Base-by-base conservation (phyloP, 116 monocot species). In the Dioscorea cayenensis region DNA sequence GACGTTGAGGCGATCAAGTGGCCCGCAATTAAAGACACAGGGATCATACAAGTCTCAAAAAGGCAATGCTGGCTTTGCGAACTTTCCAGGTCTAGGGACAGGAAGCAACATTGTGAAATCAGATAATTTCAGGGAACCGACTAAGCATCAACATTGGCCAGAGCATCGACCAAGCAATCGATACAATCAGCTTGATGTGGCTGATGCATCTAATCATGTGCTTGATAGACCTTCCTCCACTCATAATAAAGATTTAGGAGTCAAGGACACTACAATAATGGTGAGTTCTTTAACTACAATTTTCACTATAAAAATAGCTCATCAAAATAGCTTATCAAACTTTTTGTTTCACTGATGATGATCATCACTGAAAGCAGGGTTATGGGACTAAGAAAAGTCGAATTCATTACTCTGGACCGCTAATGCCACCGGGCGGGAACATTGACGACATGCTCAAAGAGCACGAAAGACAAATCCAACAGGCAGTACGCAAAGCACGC, bases 371-470 rank as follows among this genome's bases (percentile, higher is more conserved):
- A 67, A 51, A 16, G 23, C 77, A 76, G 90, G 74, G 38, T 59
- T 79, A 73, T n/a, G 86, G 73, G 60, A 37, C 59, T 2, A 86
- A 80, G 75, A 90, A 81, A 52, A 85, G 70, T 76, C 84, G 84
- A 68, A 88, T 91, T 28, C 88, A 95, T 71, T 91, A 86, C 76
- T 95, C 91, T 4, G 91, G 95, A 16, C 91, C 89, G 10, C 69
- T 95, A 68, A 81, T 89, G 86, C 84, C 95, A 10, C 83, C 76
- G 5, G 84, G 89, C 3, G 89, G 82, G 20, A 91, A 95, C 71
- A 72, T 95, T 3, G 95, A 91, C 22, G 95, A 95, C 55, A 83
- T 91, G 91, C 88, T 95, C 63, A 91, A 86, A 65, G 91, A 91
- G 80, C 95, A 95, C 51, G 91, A 95, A 75, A 81, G 91, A 75